Percentiles rank a stretch among this genome's conserved stretches.
Conservation (phyloP, 176 grass and related monocot species). For the Oryza australiensis region DNA sequence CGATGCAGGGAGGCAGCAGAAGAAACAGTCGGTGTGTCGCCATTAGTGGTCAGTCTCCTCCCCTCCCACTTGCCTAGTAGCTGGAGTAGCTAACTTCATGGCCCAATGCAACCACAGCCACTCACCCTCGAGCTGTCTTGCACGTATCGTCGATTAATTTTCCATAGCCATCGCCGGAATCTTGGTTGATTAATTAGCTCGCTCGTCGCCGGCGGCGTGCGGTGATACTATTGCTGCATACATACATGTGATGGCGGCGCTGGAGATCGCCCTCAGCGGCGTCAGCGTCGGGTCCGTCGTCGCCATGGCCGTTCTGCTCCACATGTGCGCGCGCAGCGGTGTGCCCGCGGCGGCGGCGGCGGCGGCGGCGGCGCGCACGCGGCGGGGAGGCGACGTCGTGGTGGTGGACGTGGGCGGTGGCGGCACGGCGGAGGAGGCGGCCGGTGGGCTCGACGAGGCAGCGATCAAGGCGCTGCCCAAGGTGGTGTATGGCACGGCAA, state of each 20-base stretch:
- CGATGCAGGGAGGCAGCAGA: not conserved
- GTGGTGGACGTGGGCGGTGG: not conserved
- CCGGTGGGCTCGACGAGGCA: constrained; percentile 39
- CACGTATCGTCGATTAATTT: too few species aligned
- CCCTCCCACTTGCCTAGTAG: too few species aligned
- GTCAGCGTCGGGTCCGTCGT: constrained; percentile 7
- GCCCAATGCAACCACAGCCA: not conserved
- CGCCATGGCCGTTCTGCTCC: constrained; percentile 3
- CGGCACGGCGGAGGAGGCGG: not conserved
- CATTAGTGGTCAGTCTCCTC: not conserved
- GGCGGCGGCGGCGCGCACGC: too few species aligned
- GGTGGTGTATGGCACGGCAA: constrained; percentile 23
- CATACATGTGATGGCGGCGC: not conserved
- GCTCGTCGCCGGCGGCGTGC: too few species aligned
- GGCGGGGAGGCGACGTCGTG: not conserved
- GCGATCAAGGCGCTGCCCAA: constrained; percentile 38
- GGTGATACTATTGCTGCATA: too few species aligned
- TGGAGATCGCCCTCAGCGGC: constrained; percentile 19
- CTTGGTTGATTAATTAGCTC: too few species aligned
- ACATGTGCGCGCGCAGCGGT: constrained; percentile 5
- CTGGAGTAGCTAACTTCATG: not conserved
- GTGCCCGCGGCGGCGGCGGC: not conserved
- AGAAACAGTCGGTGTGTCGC: not conserved
- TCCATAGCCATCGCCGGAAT: too few species aligned
- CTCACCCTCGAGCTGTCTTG: too few species aligned